Evolutionary conservation across 2,329 filamentous ascomycete genomes (phyloP), one percentile per base, ranked within the genome.

Genomic region (Fusarium anthophilum): DNA sequence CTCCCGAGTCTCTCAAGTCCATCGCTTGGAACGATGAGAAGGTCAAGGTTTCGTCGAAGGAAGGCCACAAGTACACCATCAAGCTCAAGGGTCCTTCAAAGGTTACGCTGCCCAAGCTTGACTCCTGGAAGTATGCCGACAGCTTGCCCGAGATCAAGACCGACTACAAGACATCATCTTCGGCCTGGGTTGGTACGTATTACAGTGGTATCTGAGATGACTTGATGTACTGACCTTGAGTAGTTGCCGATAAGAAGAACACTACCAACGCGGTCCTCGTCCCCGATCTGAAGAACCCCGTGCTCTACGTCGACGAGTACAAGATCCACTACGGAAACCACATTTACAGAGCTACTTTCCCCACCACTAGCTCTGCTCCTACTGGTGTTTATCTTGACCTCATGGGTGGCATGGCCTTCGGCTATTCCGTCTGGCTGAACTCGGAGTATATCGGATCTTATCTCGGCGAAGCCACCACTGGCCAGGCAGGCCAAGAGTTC

Each of bases 391-490:
- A 84, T 70, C 83, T 91, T 22, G 83, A 88, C 65, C 78, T 89
- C 43, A 86, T 86, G 20, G 89, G 88, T 28, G 89, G 89, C 30
- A 81, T 82, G 35, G 88, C 88, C 6, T 89, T 89, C 66, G 89
- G 89, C 22, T 91, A 86, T 81, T 88, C 85, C 8, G 88, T 85
- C 28, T 91, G 86, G 84, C 79, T 91, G 2, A 91, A 91, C 78
- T 87, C 87, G 14, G 77, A 84, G 11, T 88, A 88, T 77, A 78
- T 91, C 12, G 88, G 88, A 26, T 90, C 89, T 0, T 87, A 84
- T 79, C 82, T 89, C 10, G 90, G 90, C 0, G 82, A 84, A 57
- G 85, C 85, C 1, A 83, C 84, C 8, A 63, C 81, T 8, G 80
- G 80, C 3, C 73, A 78, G 6, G 81, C 82, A 6, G 82, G 81